A percentile compares a stretch with the other conserved stretches of the same genome.
phyloP scores from a whole-genome alignment of 2,329 filamentous ascomycete genomes.

The Capronia coronata region DNA sequence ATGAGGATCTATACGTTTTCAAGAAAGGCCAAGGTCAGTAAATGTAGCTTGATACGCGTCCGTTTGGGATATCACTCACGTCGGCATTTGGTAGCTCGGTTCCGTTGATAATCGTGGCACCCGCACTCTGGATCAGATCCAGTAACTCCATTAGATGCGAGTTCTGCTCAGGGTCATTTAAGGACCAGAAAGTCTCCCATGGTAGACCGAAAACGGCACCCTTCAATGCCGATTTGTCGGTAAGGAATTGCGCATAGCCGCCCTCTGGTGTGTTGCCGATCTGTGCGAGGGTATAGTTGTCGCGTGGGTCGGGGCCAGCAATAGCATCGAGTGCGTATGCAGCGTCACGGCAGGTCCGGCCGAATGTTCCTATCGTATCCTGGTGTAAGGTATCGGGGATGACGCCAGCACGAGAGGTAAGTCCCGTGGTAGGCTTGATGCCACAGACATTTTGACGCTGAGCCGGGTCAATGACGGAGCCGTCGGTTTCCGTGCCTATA shows the following conservation, averaged over 20 bases:
- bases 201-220: constrained; percentile 64
- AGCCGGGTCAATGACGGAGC: constrained; percentile 65
- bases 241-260: constrained; percentile 55
- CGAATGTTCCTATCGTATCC: constrained; percentile 64
- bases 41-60: too few relatives aligned
- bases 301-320: constrained; percentile 55
- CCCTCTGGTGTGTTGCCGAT: constrained; percentile 47
- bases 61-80: too few relatives aligned
- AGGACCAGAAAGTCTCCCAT: constrained; percentile 64
- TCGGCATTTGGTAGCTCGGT: constrained; percentile 62
- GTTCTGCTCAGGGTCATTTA: constrained; percentile 52
- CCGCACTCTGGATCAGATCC: constrained; percentile 51
- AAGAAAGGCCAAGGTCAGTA: too few relatives aligned
- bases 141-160: constrained; percentile 48
- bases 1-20: constrained; percentile 54
- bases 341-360: constrained; percentile 62
- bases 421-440: constrained; percentile 68
- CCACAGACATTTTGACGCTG: constrained; percentile 63
- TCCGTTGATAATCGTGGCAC: constrained; percentile 62
- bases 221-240: constrained; percentile 48
- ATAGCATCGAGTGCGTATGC: constrained; percentile 61
- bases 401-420: constrained; percentile 58
- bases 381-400: constrained; percentile 63
- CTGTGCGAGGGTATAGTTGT: constrained; percentile 61
- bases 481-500: constrained; percentile 67